Evolutionary conservation across 2,329 filamentous ascomycete species (phyloP), one percentile per base, ranked within the genome.

Genomic region (Anthostomella pinea): DNA sequence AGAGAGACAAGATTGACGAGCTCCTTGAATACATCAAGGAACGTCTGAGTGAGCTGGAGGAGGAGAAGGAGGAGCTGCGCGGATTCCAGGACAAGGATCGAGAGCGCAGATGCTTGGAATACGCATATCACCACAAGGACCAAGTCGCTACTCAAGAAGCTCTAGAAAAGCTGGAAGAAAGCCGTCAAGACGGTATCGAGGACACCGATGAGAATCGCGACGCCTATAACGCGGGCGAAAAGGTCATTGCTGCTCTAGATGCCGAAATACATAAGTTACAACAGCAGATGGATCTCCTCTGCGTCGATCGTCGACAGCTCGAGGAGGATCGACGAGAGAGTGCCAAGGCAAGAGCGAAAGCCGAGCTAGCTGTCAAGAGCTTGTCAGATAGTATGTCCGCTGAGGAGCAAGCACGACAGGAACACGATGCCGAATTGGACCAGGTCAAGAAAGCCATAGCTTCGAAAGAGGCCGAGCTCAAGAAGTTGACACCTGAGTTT

Each of bases 31-130:
- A 93, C 56, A 96, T 98, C 64, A 89, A 93, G 54, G 87, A 94
- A 55, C 82, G 93, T 35, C 72, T 98, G 35, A 75, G 72, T 24
- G 93, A 98, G 63, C 73, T 98, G 0, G 93, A 98, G 62, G 90
- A 95, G 59, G 93, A 98, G 64, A 97, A 97, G 62, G 89, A 96
- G 56, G 94, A 98, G 63, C 72, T 98, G 24, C 81, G 89, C 29
- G 89, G 83, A 6, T 98, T 90, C 59, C 93, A 97, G 62, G 89
- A 95, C 43, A 95, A 94, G 60, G 93, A 98, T 54, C 82, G 86
- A 39, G 90, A 98, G 63, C 81, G 89, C 41, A 77, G 90, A 48
- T 96, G 90, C 59, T 73, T 98, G 29, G 88, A 97, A 62, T 97
- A 97, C 59, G 93, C 90, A 1, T 90, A 95, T 54, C 89, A 95